Conservation (phyloP, 2,329 filamentous ascomycete species). For the Didymella segeticola region DNA sequence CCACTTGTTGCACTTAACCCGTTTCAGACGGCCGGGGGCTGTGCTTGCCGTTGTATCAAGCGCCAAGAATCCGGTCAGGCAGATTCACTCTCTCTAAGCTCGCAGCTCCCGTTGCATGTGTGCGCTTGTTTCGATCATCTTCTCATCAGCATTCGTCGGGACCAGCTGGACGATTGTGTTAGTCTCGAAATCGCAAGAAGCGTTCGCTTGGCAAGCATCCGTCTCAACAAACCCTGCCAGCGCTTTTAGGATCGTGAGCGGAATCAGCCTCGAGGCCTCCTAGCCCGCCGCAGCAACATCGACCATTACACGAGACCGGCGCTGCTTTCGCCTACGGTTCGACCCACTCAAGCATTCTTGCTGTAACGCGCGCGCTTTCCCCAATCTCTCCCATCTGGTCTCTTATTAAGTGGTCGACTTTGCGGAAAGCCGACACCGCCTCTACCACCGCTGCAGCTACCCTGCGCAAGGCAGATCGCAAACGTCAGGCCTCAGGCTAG, state of each 20-base stretch:
- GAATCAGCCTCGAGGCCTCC: slow-evolving; percentile 47
- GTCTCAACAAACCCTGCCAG: slow-evolving; percentile 32
- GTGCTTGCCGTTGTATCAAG: slow-evolving; percentile 39
- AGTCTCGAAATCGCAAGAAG: slow-evolving; percentile 25
- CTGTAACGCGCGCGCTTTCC: slow-evolving; percentile 33
- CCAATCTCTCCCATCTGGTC: slow-evolving; percentile 28
- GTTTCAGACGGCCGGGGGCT: slow-evolving; percentile 38
- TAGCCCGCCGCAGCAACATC: slow-evolving; percentile 23
- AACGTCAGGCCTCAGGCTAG: slow-evolving; percentile 34
- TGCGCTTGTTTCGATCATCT: slow-evolving; percentile 36
- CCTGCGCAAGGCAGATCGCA: slow-evolving; percentile 44
- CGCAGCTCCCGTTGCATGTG: slow-evolving; percentile 35
- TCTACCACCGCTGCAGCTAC: slow-evolving; percentile 38
- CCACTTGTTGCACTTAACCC: slow-evolving; percentile 16
- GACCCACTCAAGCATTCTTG: slow-evolving; percentile 22
- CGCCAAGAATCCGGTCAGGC: slow-evolving; percentile 27
- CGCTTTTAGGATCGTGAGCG: slow-evolving; percentile 28
- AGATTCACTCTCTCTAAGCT: slow-evolving; percentile 35
- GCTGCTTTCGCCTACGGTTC: slow-evolving; percentile 33
- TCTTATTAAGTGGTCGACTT: slow-evolving; percentile 35
- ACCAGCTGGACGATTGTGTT: slow-evolving; percentile 24
- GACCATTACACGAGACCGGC: slow-evolving; percentile 30
- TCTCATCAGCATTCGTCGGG: slow-evolving; percentile 24
- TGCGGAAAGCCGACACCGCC: slow-evolving; percentile 41
- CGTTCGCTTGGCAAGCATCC: slow-evolving; percentile 39